Percentiles rank a stretch among this genome's conserved stretches.
Evolutionary conservation across 2,329 filamentous ascomycete species (phyloP).

Genomic region (Xylariaceae sp.): DNA sequence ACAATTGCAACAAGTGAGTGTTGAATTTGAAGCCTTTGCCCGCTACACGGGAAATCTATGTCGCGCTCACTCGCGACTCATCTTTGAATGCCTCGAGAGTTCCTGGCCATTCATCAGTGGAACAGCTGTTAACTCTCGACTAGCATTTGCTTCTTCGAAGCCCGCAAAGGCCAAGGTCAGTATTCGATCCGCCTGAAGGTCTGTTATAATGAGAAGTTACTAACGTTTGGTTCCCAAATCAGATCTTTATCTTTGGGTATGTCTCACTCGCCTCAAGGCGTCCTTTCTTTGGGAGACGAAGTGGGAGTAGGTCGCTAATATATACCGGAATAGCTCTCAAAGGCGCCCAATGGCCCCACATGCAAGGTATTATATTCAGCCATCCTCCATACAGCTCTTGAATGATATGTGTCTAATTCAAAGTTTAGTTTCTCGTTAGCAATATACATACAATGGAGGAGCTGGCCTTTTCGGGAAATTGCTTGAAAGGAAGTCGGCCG

Average conservation of each 20-base stretch:
- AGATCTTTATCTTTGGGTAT: slow-evolving; percentile 88
- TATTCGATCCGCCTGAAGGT: neutral
- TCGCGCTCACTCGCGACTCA: slow-evolving; percentile 36
- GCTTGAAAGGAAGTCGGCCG: slow-evolving; percentile 85
- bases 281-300: neutral
- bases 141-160: slow-evolving; percentile 52
- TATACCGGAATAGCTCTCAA: slow-evolving; percentile 42
- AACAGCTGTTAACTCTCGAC: slow-evolving; percentile 1
- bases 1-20: slow-evolving; percentile 76
- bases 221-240: neutral
- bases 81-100: neutral
- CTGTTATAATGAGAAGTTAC: neutral
- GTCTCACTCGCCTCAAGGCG: neutral
- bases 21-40: neutral
- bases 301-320: slow-evolving; percentile 2
- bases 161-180: slow-evolving; percentile 19
- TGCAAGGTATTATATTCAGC: slow-evolving; percentile 18
- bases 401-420: neutral
- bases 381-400: neutral
- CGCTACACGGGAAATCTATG: neutral
- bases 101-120: neutral
- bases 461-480: slow-evolving; percentile 94
- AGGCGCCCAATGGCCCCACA: slow-evolving; percentile 69
- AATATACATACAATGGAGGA: slow-evolving; percentile 54
- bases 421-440: slow-evolving; percentile 62